phyloP scores from a whole-genome alignment of 306 rosid species.

The Sicyos edulis region DNA sequence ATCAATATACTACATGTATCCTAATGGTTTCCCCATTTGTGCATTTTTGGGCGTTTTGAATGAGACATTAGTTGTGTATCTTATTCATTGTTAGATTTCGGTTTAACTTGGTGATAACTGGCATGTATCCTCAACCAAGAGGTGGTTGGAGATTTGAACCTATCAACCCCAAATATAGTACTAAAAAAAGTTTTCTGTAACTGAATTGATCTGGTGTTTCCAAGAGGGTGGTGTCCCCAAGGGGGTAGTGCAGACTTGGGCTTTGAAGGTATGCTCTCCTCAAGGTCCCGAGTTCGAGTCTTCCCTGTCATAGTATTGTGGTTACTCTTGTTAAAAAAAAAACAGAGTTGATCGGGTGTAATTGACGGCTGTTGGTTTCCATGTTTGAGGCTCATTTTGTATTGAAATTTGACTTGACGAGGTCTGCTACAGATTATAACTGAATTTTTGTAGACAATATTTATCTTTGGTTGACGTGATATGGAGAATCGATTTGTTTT shows the following conservation, averaged over 20 bases:
- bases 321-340: too few species aligned
- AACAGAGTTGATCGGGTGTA: too few species aligned
- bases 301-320: too few species aligned
- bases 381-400: background rate
- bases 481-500: background rate
- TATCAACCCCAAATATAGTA: too few species aligned
- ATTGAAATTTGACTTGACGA: background rate
- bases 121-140: slow-evolving; percentile 33
- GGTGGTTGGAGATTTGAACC: background rate
- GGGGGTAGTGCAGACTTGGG: too few species aligned
- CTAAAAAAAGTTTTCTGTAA: background rate
- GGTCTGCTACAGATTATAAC: background rate
- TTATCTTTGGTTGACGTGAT: background rate
- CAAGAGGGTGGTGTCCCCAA: too few species aligned
- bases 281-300: too few species aligned
- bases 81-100: background rate
- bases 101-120: too few species aligned
- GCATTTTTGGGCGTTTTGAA: background rate
- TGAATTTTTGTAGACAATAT: background rate
- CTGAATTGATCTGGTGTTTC: background rate
- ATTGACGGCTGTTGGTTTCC: background rate
- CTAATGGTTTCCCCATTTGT: background rate
- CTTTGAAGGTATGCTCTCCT: too few species aligned
- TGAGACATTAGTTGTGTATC: background rate
- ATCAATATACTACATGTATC: background rate